Base-by-base conservation (phyloP, 768 basidiomycete species). In the Neoboletus subvelutipes region DNA sequence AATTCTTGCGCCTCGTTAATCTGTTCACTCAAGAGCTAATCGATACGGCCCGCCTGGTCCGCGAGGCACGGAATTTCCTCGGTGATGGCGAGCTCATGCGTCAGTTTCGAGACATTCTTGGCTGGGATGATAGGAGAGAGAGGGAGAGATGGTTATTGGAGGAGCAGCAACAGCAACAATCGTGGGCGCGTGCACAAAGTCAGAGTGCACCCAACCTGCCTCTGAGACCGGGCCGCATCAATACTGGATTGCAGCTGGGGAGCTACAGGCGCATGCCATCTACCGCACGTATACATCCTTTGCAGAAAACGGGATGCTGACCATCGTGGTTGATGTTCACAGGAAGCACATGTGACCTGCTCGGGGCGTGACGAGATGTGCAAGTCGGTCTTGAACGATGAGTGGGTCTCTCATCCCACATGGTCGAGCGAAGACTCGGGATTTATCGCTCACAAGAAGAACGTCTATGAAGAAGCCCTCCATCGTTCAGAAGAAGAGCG, bases 331-430 rank as follows among this genome's bases (percentile, higher is more conserved):
- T 29, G 28, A 26, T 28, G 10, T 46, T 39, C 22, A 24, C 64
- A 97, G 94, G 95, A 95, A 73, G 84, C 85, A 54, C 87, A 88
- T 52, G 86, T 96, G 15, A 77, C 88, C 0, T 99, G 97, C 67
- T 91, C 95, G 2, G 97, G 97, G 2, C 89, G 97, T 17, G 97
- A 98, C 66, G 91, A 94, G 22, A 95, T 98, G 88, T 98, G 96
- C 72, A 89, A 87, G 67, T 86, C 90, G 8, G 97, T 99, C 5
- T 77, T 99, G 51, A 99, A 99, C 68, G 97, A 99, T 69, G 92
- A 96, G 63, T 99, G 96, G 96, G 89, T 98, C 33, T 94, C 95
- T 5, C 95, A 98, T 69, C 95, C 97, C 1, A 91, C 92, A 2
- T 96, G 93, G 86, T 88, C 90, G 4, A 91, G 88, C 62, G 97